These are phyloP conservation scores for Spizellomyces sp. DNA, from an alignment of 192 early-diverging fungal genomes.

Conservation along the genomic window DNA sequence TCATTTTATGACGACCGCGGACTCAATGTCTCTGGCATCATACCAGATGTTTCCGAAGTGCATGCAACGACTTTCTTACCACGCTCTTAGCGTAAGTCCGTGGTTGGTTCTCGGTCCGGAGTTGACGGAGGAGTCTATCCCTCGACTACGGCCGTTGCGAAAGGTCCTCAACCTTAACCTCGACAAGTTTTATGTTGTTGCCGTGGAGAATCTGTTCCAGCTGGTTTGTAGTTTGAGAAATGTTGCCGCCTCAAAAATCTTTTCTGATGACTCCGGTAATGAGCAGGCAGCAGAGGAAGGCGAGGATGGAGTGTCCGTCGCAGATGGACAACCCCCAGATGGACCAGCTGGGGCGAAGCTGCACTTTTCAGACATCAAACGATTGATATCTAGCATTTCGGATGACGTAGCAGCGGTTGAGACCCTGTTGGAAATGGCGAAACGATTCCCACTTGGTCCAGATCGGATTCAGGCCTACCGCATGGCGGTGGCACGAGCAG, in stretches of 20 bases:
- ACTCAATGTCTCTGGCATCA: too few relatives aligned
- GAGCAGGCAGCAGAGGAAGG: slow-evolving; percentile 11
- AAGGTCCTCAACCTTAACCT: slow-evolving; percentile 51
- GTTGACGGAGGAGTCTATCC: slow-evolving; percentile 53
- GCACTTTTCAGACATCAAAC: slow-evolving; percentile 53
- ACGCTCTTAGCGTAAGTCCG: slow-evolving; percentile 52
- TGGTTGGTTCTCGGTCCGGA: slow-evolving; percentile 57
- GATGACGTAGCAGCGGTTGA: slow-evolving; percentile 54
- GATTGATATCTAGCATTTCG: slow-evolving; percentile 54
- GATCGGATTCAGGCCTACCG: slow-evolving; percentile 66
- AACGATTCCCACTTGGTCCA: slow-evolving; percentile 57
- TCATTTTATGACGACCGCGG: too few relatives aligned
- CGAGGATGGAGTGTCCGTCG: neutral
- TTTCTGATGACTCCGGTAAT: too few relatives aligned
- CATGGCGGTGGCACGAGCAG: slow-evolving; percentile 52
- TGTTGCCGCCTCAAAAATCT: too few relatives aligned
- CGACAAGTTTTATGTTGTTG: slow-evolving; percentile 66
- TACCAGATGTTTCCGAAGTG: slow-evolving; percentile 41
- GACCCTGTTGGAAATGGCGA: slow-evolving; percentile 55
- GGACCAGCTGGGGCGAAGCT: neutral
- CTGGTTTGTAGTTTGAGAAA: too few relatives aligned
- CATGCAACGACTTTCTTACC: slow-evolving; percentile 63
- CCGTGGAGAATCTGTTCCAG: slow-evolving; percentile 59
- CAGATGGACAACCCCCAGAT: neutral
- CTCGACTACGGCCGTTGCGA: slow-evolving; percentile 57